Evolutionary conservation across 106 monocot genomes (phyloP), one percentile per base, ranked within the genome.

Genomic region (Dendrobium chrysotoxum): DNA sequence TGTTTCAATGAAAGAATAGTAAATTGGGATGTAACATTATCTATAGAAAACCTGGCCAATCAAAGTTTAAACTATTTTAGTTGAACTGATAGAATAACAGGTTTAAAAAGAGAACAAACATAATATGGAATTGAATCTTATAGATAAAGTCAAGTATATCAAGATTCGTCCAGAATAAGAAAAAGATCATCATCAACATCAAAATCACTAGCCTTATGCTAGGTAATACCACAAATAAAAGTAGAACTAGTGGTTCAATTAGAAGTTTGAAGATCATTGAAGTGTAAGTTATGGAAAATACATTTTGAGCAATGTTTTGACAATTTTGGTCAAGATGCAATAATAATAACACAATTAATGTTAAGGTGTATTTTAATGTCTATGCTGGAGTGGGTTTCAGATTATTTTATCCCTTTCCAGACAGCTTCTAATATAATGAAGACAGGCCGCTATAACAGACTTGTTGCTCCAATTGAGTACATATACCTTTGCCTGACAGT

Each of bases 121-220:
- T 70, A 13, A 70, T 35, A 70, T 70, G 70, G 25, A 70, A 70
- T 35, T 70, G 31, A 70, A 70, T 70, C 10, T 70, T 70, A 35
- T 1, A 70, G 35, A 35, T 1, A 44, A 25, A 67, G 28, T 28
- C 4, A 31, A 31, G 31, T 16, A 23, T 35, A 70, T 70, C 31
- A 70, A 15, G 3, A 1, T 70, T 65, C 26, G 25, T 26, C 25
- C 64, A 65, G 26, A 25, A 65, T 26, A 8, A 65, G 64, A 65
- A 1, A n/a, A 65, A 10, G 2, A 65, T 65, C 25, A 26, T 64
- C 26, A 26, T 64, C 64, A 50, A 50, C 50, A 50, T 9, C 45
- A 45, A 45, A 9, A 21, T 64, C 25, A 64, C 10, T 64, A 25
- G 25, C 25, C 26, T 65, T 65, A 65, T 65, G 6, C 64, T 23